These are phyloP conservation scores for Trichophyton benhamiae DNA, from an alignment of 2,329 filamentous ascomycete genomes.

Conservation along the genomic window DNA sequence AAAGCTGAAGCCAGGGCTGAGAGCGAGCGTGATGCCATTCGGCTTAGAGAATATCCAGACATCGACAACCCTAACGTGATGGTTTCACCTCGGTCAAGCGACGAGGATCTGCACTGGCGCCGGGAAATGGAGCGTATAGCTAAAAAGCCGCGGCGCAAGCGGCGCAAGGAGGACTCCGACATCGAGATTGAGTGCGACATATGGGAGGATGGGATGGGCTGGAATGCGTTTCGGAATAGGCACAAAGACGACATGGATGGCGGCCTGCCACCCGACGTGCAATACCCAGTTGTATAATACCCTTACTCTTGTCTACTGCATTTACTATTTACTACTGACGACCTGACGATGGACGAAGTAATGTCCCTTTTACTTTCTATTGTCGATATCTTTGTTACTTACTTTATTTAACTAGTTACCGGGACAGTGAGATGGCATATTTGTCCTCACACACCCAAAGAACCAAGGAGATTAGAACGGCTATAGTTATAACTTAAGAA, in stretches of 20 bases:
- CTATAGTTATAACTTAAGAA: no score
- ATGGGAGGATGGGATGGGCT: slow-evolving; percentile 17
- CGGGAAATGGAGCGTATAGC: slow-evolving; percentile 15
- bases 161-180: slow-evolving; percentile 10
- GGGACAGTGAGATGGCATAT: no score
- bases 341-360: no score
- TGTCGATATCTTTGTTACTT: no score
- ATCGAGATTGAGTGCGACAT: slow-evolving; percentile 13
- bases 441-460: no score
- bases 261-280: slow-evolving; percentile 2
- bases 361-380: no score
- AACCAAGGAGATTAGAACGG: no score
- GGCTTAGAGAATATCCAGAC: no score
- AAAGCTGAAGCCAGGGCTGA: background rate
- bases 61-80: background rate
- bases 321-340: background rate
- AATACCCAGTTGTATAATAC: background rate
- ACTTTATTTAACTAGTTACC: no score
- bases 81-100: background rate
- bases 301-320: background rate
- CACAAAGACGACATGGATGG: slow-evolving; percentile 16
- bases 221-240: slow-evolving; percentile 10
- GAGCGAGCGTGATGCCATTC: no score
- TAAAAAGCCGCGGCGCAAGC: slow-evolving; percentile 4
- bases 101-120: slow-evolving; percentile 13